Conservation (phyloP, 2,329 filamentous ascomycete species). For the Aspergillus sp. region DNA sequence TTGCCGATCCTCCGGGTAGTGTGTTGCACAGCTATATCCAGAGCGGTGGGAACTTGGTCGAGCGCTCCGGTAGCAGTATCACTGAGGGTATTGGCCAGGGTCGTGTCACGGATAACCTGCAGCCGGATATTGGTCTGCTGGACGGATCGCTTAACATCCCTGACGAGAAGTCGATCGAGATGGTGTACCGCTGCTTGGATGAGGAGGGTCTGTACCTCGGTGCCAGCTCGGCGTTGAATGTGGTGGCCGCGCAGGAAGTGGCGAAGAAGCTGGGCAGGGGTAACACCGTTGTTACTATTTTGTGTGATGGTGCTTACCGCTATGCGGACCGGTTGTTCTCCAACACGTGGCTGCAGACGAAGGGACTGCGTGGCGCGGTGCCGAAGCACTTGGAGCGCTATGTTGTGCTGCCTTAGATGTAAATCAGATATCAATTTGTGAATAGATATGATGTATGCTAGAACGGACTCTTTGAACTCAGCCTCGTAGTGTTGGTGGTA, state of each 20-base stretch:
- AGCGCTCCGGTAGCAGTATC: conserved; percentile 82
- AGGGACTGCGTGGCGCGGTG: conserved; percentile 78
- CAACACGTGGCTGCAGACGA: conserved; percentile 82
- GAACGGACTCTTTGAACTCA: too few species aligned
- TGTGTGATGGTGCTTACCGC: conserved; percentile 95
- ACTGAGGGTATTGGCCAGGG: conserved; percentile 98
- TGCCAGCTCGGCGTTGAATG: conserved; percentile 90
- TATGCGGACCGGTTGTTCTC: conserved; percentile 95
- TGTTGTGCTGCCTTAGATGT: conserved; percentile 71
- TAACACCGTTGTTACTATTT: conserved; percentile 86
- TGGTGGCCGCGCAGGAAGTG: conserved; percentile 91
- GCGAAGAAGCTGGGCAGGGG: conserved; percentile 87
- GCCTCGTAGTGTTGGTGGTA: too few species aligned
- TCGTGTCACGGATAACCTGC: conserved; percentile 90
- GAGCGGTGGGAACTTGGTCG: conserved; percentile 79
- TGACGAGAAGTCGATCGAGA: conserved; percentile 93
- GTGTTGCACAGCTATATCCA: conserved; percentile 91
- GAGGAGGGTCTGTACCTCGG: conserved; percentile 95
- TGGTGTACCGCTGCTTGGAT: conserved; percentile 95
- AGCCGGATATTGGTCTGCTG: conserved; percentile 77
- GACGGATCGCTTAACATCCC: conserved; percentile 83
- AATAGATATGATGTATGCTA: not conserved
- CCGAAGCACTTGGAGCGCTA: conserved; percentile 88
- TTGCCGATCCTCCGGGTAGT: conserved; percentile 91
- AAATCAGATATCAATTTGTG: not conserved